A percentile compares a stretch with the other conserved stretches of the same genome.
Conservation (phyloP, 805 yeast genomes). For the Candida qinlingensis region DNA sequence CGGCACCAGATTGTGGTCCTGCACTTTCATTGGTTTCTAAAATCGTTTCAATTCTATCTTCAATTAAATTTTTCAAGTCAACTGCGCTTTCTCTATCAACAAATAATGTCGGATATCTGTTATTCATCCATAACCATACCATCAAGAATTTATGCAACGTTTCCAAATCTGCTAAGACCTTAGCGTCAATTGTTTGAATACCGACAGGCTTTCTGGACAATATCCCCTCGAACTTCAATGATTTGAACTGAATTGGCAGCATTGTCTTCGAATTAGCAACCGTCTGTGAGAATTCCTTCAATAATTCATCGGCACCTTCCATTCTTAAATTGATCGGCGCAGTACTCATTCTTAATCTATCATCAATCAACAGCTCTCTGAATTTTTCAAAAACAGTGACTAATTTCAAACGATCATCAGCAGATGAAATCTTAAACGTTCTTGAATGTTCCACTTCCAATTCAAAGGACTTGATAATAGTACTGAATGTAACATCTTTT, state of each 20-base stretch:
- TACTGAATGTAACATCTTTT: conserved; percentile 38
- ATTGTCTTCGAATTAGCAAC: conserved; percentile 36
- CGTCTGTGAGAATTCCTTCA: conserved; percentile 44
- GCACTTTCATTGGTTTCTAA: conserved; percentile 14
- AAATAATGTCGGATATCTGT: conserved; percentile 78
- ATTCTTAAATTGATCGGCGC: conserved; percentile 52
- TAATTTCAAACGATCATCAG: conserved; percentile 32
- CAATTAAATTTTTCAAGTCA: conserved; percentile 65
- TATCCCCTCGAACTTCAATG: conserved; percentile 11
- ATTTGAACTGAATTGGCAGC: conserved; percentile 47
- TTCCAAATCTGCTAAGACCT: conserved; percentile 38
- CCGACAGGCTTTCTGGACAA: not conserved
- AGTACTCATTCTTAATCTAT: conserved; percentile 50
- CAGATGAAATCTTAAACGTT: conserved; percentile 34
- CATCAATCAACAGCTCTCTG: conserved; percentile 43
- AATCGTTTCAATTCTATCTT: conserved; percentile 39
- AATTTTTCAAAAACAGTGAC: conserved; percentile 37
- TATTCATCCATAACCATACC: conserved; percentile 79
- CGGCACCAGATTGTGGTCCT: too few relatives aligned
- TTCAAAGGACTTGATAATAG: conserved; percentile 44
- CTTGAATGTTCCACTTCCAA: conserved; percentile 28
- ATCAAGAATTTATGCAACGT: conserved; percentile 61
- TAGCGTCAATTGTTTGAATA: conserved; percentile 1
- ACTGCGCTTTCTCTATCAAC: conserved; percentile 71
- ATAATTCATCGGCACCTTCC: conserved; percentile 40